phyloP scores from a whole-genome alignment of 2,329 filamentous ascomycete genomes.

The Exserohilum rostratum region DNA sequence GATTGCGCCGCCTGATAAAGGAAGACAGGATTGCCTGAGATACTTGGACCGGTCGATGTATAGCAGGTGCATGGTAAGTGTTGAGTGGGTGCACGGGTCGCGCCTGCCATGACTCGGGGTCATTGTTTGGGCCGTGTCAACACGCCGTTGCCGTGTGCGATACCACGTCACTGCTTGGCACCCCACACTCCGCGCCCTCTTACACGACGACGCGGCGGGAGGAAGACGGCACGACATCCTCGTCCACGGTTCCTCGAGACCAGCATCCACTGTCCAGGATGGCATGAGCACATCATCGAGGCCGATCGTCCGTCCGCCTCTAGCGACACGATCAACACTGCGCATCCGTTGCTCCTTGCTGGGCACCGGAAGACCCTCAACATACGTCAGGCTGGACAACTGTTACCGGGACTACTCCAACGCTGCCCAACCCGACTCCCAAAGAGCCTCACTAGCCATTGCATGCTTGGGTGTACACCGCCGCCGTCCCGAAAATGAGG shows the following conservation, averaged over 20 bases:
- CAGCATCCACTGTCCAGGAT: no score
- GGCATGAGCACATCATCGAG: not conserved
- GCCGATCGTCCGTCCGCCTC: not conserved
- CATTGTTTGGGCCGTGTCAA: constrained; percentile 36
- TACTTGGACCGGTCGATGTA: constrained; percentile 37
- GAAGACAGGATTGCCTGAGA: constrained; percentile 28
- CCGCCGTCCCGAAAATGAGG: not conserved
- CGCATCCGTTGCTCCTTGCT: not conserved
- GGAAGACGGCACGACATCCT: not conserved
- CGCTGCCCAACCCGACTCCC: no score
- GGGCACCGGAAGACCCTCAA: not conserved
- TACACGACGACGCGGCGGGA: constrained; percentile 25
- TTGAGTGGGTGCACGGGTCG: constrained; percentile 19
- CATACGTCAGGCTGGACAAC: no score
- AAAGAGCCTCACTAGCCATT: not conserved
- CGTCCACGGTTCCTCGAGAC: not conserved
- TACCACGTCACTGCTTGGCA: constrained; percentile 39
- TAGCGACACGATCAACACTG: not conserved
- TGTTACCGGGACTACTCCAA: no score
- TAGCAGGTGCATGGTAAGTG: constrained; percentile 40
- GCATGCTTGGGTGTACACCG: not conserved
- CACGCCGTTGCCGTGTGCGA: constrained; percentile 32
- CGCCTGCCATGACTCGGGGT: constrained; percentile 28
- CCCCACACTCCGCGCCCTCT: constrained; percentile 23
- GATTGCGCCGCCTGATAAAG: constrained; percentile 33